Evolutionary conservation across 2,329 filamentous ascomycete genomes (phyloP).

Genomic region (Aureobasidium sp.): DNA sequence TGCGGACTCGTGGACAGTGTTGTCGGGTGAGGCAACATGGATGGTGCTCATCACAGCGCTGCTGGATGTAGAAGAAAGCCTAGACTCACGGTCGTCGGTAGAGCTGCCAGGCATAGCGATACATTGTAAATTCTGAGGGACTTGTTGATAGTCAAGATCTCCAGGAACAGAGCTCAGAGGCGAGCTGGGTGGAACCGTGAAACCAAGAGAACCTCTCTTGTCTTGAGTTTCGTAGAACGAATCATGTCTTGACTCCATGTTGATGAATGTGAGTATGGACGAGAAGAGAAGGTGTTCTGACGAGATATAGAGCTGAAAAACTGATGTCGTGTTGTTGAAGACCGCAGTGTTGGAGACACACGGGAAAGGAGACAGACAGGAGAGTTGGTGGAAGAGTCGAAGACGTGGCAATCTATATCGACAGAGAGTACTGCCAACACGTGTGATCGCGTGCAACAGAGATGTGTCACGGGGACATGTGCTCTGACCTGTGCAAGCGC

Average conservation of each 20-base stretch:
- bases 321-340: too few species aligned
- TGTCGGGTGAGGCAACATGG: not conserved
- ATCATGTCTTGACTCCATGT: constrained; percentile 5
- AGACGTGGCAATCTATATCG: not conserved
- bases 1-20: not conserved
- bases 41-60: not conserved
- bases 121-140: not conserved
- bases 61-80: not conserved
- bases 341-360: not conserved
- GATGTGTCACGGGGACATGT: not conserved
- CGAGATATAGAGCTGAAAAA: not conserved
- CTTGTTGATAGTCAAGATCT: not conserved
- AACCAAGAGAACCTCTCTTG: not conserved
- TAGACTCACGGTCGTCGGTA: not conserved
- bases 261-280: not conserved
- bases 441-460: not conserved
- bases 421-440: not conserved
- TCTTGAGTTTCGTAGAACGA: not conserved
- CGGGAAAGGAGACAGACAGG: not conserved
- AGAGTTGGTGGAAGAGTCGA: not conserved
- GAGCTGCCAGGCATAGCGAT: not conserved
- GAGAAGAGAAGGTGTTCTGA: not conserved
- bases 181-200: not conserved
- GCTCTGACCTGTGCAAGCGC: not conserved
- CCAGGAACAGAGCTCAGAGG: constrained; percentile 9